phyloP scores from a whole-genome alignment of 2,329 filamentous ascomycete species.

The Phialophora macrospora region DNA sequence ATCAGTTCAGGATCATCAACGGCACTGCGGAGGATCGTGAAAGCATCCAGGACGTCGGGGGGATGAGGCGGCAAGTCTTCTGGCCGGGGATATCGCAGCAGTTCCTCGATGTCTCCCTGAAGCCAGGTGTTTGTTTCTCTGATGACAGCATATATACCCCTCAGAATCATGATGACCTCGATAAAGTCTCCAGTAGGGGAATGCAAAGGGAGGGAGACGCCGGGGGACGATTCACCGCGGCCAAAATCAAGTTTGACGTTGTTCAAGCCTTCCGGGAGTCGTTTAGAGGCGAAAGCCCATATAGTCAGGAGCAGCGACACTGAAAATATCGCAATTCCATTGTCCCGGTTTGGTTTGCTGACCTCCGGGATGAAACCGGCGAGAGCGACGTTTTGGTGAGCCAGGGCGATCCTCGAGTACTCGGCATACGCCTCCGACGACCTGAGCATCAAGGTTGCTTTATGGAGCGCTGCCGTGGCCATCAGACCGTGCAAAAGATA shows the following conservation, averaged over 20 bases:
- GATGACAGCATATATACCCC: conserved; percentile 38
- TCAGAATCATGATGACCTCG: conserved; percentile 37
- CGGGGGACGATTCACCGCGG: conserved; percentile 28
- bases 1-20: conserved; percentile 25
- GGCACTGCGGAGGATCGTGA: conserved; percentile 28
- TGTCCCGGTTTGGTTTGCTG: conserved; percentile 36
- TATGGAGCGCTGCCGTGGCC: conserved; percentile 49
- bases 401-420: conserved; percentile 38
- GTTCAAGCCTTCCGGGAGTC: conserved; percentile 37
- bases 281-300: conserved; percentile 38
- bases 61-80: conserved; percentile 36
- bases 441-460: conserved; percentile 42
- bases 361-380: conserved; percentile 38
- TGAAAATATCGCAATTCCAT: conserved; percentile 38
- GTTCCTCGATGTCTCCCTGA: conserved; percentile 36
- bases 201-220: conserved; percentile 27
- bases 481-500: conserved; percentile 51
- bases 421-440: conserved; percentile 36
- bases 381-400: conserved; percentile 38
- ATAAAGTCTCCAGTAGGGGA: conserved; percentile 36
- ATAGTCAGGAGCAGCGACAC: conserved; percentile 38
- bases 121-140: conserved; percentile 38
- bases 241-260: conserved; percentile 34
- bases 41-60: conserved; percentile 34
- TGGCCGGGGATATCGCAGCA: conserved; percentile 33